Evolutionary conservation across 805 yeast species (phyloP).

Genomic region (Lachancea meyersii): DNA sequence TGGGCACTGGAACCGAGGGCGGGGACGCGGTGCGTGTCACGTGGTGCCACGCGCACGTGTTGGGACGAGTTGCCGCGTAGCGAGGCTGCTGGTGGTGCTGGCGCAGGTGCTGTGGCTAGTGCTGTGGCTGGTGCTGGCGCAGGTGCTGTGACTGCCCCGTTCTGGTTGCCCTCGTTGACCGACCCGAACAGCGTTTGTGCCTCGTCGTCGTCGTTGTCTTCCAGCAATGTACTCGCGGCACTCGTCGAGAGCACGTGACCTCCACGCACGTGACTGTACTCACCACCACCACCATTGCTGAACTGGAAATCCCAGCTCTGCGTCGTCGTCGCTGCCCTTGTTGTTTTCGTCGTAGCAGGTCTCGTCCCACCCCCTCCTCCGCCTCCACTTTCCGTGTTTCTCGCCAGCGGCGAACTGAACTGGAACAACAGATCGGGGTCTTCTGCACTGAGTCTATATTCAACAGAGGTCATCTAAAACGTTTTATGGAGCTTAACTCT

Average conservation of each 20-base stretch:
- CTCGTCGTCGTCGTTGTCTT: not conserved
- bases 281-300: not conserved
- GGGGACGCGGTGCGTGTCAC: not conserved
- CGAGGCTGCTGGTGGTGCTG: not conserved
- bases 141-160: not conserved
- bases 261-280: conserved; percentile 1
- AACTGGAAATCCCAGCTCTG: too few species aligned
- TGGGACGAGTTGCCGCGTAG: not conserved
- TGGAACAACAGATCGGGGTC: conserved; percentile 14
- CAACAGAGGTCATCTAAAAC: conserved; percentile 1
- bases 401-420: conserved; percentile 14
- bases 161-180: not conserved
- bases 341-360: not conserved
- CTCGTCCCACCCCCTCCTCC: too few species aligned
- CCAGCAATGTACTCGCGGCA: not conserved
- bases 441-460: conserved; percentile 1
- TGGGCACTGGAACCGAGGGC: too few species aligned
- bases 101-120: too few species aligned
- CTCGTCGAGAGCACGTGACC: not conserved
- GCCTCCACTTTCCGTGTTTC: not conserved
- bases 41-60: not conserved
- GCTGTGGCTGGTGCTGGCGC: too few species aligned
- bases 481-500: not conserved
- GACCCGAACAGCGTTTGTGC: not conserved
- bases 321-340: too few species aligned